phyloP scores from a whole-genome alignment of 164 flowering plant genomes.

The Akebia trifoliata region DNA sequence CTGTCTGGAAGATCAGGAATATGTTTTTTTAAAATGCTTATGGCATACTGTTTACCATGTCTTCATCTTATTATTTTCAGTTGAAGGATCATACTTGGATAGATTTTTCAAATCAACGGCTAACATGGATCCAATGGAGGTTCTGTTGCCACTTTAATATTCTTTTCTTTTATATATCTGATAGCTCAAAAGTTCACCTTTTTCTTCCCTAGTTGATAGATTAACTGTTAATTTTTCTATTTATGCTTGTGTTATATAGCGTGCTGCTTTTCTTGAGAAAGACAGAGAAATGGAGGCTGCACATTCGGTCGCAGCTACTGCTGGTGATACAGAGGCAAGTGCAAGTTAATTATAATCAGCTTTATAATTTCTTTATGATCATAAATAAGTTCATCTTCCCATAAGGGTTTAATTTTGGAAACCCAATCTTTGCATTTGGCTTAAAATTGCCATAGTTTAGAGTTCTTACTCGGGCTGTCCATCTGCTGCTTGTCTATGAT shows the following conservation, averaged over 20 bases:
- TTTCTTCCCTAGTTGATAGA: neutral
- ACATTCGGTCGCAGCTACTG: constrained; percentile 91
- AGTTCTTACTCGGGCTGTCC: no score
- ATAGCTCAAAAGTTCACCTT: neutral
- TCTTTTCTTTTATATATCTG: neutral
- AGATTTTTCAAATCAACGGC: constrained; percentile 79
- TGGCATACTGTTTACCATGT: neutral
- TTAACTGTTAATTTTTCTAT: neutral
- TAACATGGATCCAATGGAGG: constrained; percentile 74
- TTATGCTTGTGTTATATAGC: constrained; percentile 36
- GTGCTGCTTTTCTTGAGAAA: constrained; percentile 85
- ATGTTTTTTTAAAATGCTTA: neutral
- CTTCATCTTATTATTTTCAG: constrained; percentile 33
- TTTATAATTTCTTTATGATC: neutral
- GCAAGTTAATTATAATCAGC: neutral
- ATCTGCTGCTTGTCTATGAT: no score
- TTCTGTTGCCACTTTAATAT: constrained; percentile 11
- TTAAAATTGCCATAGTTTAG: no score
- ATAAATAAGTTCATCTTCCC: neutral
- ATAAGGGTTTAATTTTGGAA: neutral
- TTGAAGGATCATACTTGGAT: constrained; percentile 79
- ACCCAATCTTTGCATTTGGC: no score
- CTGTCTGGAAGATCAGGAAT: no score
- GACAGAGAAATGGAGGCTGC: constrained; percentile 90
- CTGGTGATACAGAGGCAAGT: constrained; percentile 90